Evolutionary conservation across 352 stramenopile genomes (phyloP).

Genomic region (Paralagenidium karlingii): DNA sequence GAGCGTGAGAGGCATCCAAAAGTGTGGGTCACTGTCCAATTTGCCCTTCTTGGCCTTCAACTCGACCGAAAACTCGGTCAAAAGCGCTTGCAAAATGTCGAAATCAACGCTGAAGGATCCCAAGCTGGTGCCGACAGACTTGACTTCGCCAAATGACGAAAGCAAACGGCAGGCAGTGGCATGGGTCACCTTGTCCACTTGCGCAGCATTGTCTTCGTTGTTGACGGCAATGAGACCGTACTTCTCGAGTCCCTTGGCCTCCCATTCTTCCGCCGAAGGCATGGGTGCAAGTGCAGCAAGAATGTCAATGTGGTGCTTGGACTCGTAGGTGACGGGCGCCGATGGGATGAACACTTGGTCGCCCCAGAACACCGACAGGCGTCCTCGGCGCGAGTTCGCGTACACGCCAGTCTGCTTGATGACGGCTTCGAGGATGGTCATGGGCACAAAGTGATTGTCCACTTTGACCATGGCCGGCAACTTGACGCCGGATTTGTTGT

Average conservation of each 20-base stretch:
- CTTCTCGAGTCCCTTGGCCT: slow-evolving; percentile 94
- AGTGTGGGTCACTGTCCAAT: slow-evolving; percentile 95
- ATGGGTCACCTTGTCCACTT: slow-evolving; percentile 98
- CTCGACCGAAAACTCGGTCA: slow-evolving; percentile 88
- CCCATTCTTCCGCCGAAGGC: slow-evolving; percentile 90
- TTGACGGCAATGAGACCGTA: slow-evolving; percentile 97
- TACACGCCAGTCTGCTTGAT: slow-evolving; percentile 98
- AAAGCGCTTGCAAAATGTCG: slow-evolving; percentile 86
- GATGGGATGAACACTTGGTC: slow-evolving; percentile 98
- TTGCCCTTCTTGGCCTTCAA: slow-evolving; percentile 87
- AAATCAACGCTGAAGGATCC: slow-evolving; percentile 94
- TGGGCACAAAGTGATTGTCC: slow-evolving; percentile 77
- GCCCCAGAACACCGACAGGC: slow-evolving; percentile 96
- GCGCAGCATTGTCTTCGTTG: slow-evolving; percentile 80
- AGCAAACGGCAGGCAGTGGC: slow-evolving; percentile 91
- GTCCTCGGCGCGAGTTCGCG: slow-evolving; percentile 86
- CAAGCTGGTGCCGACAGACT: slow-evolving; percentile 91
- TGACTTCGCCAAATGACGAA: slow-evolving; percentile 88
- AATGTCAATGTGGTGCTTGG: slow-evolving; percentile 96
- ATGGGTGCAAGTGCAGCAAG: slow-evolving; percentile 91
- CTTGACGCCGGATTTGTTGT: slow-evolving; percentile 99
- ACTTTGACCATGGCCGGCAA: slow-evolving; percentile 89
- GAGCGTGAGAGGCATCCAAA: slow-evolving; percentile 98
- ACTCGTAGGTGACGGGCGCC: slow-evolving; percentile 84
- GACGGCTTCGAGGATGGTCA: slow-evolving; percentile 97